Conservation (phyloP, 345 rosid species). For the Kernera saxatilis region DNA sequence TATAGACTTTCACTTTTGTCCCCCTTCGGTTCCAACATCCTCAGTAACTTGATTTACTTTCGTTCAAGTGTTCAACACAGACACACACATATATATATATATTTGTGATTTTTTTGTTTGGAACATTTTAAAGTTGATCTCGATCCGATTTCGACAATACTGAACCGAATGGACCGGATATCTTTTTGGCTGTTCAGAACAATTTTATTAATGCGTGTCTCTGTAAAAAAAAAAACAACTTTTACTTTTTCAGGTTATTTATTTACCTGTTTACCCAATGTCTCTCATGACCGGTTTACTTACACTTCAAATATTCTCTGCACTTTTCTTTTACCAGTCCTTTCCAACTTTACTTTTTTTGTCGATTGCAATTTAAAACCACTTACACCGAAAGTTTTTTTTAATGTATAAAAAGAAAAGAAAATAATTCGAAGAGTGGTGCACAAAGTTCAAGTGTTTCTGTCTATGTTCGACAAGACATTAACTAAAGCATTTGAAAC, state of each 20-base stretch:
- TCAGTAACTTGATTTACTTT: conserved; percentile 7
- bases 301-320: conserved; percentile 30
- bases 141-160: background rate
- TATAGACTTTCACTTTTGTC: conserved; percentile 29
- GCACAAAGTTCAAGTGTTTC: conserved; percentile 31
- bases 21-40: conserved; percentile 23
- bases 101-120: background rate
- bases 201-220: background rate
- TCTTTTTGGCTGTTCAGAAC: conserved; percentile 10
- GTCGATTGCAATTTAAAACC: conserved; percentile 5
- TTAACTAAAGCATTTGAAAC: conserved; percentile 19
- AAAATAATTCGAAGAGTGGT: conserved; percentile 10
- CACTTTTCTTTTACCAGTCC: conserved; percentile 29
- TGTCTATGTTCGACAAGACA: conserved; percentile 32
- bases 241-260: conserved; percentile 18
- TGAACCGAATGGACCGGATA: conserved; percentile 6
- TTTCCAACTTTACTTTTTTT: conserved; percentile 19
- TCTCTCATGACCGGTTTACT: conserved; percentile 18
- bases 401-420: background rate
- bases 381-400: conserved; percentile 24
- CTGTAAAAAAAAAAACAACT: background rate
- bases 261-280: conserved; percentile 24
- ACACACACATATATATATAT: background rate
- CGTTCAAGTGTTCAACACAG: background rate
- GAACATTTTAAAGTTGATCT: background rate